Evolutionary conservation across 257 asterid genomes (phyloP).

Genomic region (Buddleja alternifolia): DNA sequence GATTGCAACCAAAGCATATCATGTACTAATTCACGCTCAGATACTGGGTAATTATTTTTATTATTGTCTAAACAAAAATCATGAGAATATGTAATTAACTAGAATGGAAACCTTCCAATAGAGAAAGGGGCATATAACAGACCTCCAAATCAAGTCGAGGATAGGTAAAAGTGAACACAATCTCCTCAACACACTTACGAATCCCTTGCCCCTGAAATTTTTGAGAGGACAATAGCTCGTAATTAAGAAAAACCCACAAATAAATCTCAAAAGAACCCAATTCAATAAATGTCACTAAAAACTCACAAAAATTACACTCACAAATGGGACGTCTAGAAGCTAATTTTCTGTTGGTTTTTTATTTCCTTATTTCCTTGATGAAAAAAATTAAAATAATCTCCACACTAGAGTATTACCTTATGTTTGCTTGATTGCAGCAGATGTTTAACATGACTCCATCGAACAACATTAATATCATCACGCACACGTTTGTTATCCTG

Average conservation of each 20-base stretch:
- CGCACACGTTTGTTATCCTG: slow-evolving; percentile 65
- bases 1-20: slow-evolving; percentile 24
- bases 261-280: slow-evolving; percentile 6
- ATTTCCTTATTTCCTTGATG: neutral
- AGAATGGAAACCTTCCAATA: neutral
- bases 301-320: neutral
- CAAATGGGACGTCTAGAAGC: slow-evolving; percentile 6
- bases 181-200: slow-evolving; percentile 85
- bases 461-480: slow-evolving; percentile 65
- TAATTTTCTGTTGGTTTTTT: neutral
- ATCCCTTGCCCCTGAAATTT: slow-evolving; percentile 58
- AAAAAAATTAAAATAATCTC: neutral
- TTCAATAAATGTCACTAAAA: slow-evolving; percentile 2
- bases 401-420: slow-evolving; percentile 53
- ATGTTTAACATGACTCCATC: slow-evolving; percentile 79
- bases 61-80: slow-evolving; percentile 13
- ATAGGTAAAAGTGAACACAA: slow-evolving; percentile 79
- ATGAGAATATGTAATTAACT: neutral
- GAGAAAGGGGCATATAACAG: slow-evolving; percentile 21
- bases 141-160: slow-evolving; percentile 98
- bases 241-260: neutral
- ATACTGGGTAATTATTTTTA: neutral
- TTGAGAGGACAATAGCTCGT: slow-evolving; percentile 16
- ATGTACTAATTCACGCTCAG: slow-evolving; percentile 1
- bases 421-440: slow-evolving; percentile 74